A percentile compares a stretch with the other conserved stretches of the same genome.
phyloP scores from a whole-genome alignment of 2,329 filamentous ascomycete species.

The Xylogone sp. region DNA sequence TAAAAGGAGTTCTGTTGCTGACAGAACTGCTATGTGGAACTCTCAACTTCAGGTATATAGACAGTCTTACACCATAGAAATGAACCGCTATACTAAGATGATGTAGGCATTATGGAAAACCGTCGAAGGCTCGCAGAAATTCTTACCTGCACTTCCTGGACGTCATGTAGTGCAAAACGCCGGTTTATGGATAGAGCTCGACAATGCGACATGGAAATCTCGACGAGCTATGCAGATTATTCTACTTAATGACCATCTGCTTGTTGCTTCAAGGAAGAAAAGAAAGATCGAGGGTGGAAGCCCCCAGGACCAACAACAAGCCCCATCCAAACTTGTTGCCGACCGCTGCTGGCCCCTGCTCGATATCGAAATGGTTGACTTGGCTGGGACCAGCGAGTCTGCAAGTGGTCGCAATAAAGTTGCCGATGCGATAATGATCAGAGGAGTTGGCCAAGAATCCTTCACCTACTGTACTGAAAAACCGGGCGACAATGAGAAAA shows the following conservation, averaged over 20 bases:
- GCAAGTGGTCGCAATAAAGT: constrained; percentile 59
- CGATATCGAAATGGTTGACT: constrained; percentile 89
- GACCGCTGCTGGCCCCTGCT: constrained; percentile 92
- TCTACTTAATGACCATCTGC: constrained; percentile 87
- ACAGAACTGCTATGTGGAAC: constrained; percentile 64
- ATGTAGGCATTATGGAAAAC: constrained; percentile 81
- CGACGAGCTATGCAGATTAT: constrained; percentile 86
- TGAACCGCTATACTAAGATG: constrained; percentile 7
- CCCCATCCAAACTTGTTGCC: constrained; percentile 74
- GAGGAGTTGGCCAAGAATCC: constrained; percentile 80
- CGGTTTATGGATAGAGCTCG: constrained; percentile 90
- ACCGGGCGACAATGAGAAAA: constrained; percentile 73
- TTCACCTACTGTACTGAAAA: constrained; percentile 94
- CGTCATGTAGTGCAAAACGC: constrained; percentile 93
- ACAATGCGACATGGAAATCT: constrained; percentile 96
- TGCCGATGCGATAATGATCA: constrained; percentile 84
- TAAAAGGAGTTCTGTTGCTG: constrained; percentile 84
- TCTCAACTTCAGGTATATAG: constrained; percentile 51
- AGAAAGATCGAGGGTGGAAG: constrained; percentile 70
- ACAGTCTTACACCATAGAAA: not conserved
- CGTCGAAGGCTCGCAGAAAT: constrained; percentile 97
- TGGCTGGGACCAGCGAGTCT: constrained; percentile 63
- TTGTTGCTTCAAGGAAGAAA: constrained; percentile 90
- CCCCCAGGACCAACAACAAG: constrained; percentile 41
- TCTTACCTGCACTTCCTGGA: constrained; percentile 84